Conservation (phyloP, 371 early-diverging fungal species). For the Apophysomyces elegans region DNA sequence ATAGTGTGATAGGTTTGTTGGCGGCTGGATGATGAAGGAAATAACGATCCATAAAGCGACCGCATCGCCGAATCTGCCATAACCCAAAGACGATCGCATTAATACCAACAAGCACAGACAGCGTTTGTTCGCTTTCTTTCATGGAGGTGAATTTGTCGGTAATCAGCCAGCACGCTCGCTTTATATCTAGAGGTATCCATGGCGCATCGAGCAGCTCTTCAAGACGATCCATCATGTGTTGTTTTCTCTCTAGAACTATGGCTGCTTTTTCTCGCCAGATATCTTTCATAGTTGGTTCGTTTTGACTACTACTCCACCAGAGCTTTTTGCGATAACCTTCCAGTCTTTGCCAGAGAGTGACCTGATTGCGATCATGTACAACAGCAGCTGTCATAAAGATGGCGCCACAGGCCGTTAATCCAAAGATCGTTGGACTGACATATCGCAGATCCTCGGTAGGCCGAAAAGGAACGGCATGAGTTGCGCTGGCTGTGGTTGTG, state of each 20-base stretch:
- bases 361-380: conserved; percentile 4
- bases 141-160: background rate
- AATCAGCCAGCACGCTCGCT: conserved; percentile 3
- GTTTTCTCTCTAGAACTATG: background rate
- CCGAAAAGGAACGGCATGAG: background rate
- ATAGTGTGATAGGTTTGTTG: conserved; percentile 55
- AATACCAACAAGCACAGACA: conserved; percentile 54
- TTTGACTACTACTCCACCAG: background rate
- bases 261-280: conserved; percentile 8
- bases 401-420: background rate
- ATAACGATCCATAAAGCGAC: conserved; percentile 56
- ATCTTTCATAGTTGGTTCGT: background rate
- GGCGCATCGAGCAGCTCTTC: background rate
- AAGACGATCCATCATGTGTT: conserved; percentile 1
- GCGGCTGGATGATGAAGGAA: conserved; percentile 64
- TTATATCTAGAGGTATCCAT: background rate
- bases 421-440: conserved; percentile 5
- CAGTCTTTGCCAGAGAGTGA: conserved; percentile 7
- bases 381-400: conserved; percentile 11
- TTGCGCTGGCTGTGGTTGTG: background rate
- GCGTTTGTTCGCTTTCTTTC: conserved; percentile 37
- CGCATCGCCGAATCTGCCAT: conserved; percentile 61
- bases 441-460: background rate
- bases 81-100: conserved; percentile 63
- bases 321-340: conserved; percentile 1